Evolutionary conservation across 2,329 filamentous ascomycete species (phyloP), one percentile per base, ranked within the genome.

Genomic region (Dothidotthia symphoricarpi): DNA sequence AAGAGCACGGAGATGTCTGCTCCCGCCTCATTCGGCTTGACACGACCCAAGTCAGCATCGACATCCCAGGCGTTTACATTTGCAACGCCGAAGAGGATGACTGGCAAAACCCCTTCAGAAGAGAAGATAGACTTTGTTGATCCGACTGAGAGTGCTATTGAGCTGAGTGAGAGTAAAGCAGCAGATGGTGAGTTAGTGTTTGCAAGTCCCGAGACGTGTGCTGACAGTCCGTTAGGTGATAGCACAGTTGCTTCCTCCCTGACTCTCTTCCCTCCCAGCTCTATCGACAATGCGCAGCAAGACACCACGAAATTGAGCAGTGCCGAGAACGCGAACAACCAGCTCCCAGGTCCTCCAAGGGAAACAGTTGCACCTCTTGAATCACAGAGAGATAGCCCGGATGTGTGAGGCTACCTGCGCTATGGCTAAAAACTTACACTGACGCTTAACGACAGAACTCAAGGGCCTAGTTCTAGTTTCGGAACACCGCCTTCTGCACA

Each of bases 151-250:
- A 25, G 24, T 3, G 35, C 40, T 9, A 19, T 28, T 4, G 35
- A 43, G 6, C 7, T 6, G 9, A 15, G 7, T 14, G 4, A 10
- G 5, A 14, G 15, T 13, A 12, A 6, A 3, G 10, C 15, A 16
- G 19, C 5, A 22, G 9, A 22, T 22, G 19, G 19, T 22, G 5
- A 6, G 5, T 22, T 6, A 22, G 5, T 9, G 19, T 9, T 22
- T 9, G 9, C 13, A 26, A 12, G 1, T 19, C 1, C 8, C 12
- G 10, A 13, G 16, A 13, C 22, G 5, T n/a, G 0, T 2, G 13
- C 43, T 43, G 26, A 46, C 14, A 5, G 13, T n/a, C 5, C 16
- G 4, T 11, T 19, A 43, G 43, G 16, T 15, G 6, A 5, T 16
- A 13, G 13, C 16, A 12, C 14, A 8, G 4, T 2, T 9, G 14